These are phyloP conservation scores for Phyllosticta citrichinensis DNA, from an alignment of 2,329 filamentous ascomycete species.

Conservation along the genomic window DNA sequence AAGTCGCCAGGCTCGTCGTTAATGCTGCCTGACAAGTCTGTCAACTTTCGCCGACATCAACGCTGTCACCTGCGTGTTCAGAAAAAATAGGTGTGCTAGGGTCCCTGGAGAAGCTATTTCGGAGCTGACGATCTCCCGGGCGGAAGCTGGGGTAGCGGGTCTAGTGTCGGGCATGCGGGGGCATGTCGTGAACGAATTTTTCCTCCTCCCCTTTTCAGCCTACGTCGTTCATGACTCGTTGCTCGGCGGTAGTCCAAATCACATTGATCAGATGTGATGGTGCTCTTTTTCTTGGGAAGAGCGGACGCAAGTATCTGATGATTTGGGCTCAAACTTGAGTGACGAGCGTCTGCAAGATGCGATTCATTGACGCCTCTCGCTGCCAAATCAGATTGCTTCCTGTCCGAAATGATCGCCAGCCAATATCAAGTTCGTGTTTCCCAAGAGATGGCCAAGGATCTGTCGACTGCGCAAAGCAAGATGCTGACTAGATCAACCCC, in stretches of 20 bases:
- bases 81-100: background rate
- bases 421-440: background rate
- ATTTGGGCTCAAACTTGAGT: background rate
- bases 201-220: background rate
- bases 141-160: background rate
- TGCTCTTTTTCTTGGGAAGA: background rate
- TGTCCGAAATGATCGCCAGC: background rate
- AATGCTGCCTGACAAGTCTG: background rate
- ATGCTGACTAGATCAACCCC: background rate
- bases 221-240: background rate
- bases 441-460: background rate
- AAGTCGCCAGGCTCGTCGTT: background rate
- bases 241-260: no score
- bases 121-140: background rate
- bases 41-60: background rate
- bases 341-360: background rate
- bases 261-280: no score
- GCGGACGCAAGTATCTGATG: background rate
- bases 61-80: background rate
- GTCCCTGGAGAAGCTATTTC: background rate
- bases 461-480: background rate
- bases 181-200: background rate
- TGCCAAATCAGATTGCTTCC: background rate
- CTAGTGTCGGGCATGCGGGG: background rate
- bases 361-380: background rate